Conservation (phyloP, 2,329 filamentous ascomycete species). For the Dichotomopilus funicola region DNA sequence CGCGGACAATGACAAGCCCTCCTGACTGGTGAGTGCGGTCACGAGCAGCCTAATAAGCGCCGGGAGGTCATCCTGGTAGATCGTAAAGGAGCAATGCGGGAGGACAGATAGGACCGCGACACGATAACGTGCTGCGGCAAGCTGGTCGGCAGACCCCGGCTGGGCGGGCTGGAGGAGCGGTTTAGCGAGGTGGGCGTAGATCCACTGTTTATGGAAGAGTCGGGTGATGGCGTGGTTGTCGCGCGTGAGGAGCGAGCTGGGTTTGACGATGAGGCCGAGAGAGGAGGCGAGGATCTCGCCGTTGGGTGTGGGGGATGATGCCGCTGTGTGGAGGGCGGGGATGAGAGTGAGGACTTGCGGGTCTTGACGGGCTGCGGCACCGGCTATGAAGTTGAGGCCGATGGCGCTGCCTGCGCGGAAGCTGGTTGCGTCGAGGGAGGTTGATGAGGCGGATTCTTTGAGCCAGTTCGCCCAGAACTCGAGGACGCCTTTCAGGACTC, state of each 20-base stretch:
- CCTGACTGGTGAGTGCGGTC: slow-evolving; percentile 38
- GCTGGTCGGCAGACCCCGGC: slow-evolving; percentile 23
- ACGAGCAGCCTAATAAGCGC: slow-evolving; percentile 44
- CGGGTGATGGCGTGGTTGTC: slow-evolving; percentile 39
- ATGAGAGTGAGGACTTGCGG: slow-evolving; percentile 30
- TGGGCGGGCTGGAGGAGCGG: slow-evolving; percentile 41
- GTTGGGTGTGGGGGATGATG: slow-evolving; percentile 26
- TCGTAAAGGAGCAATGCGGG: slow-evolving; percentile 42
- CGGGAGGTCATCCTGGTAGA: slow-evolving; percentile 46
- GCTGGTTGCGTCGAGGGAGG: slow-evolving; percentile 1
- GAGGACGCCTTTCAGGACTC: slow-evolving; percentile 15
- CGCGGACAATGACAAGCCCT: slow-evolving; percentile 26
- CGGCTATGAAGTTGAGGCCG: slow-evolving; percentile 26
- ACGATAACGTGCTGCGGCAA: slow-evolving; percentile 36
- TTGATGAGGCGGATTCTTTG: slow-evolving; percentile 10
- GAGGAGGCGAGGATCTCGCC: slow-evolving; percentile 37
- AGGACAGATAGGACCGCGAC: slow-evolving; percentile 44
- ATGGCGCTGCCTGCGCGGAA: slow-evolving; percentile 20
- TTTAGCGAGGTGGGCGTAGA: slow-evolving; percentile 41
- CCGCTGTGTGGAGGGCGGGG: slow-evolving; percentile 27
- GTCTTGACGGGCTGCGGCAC: slow-evolving; percentile 30
- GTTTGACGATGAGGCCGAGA: slow-evolving; percentile 38
- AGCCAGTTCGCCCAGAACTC: slow-evolving; percentile 21
- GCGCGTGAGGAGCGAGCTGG: slow-evolving; percentile 33
- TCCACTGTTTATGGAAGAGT: slow-evolving; percentile 40